Conservation (phyloP, 2,329 filamentous ascomycete species). For the Cadophora malorum region DNA sequence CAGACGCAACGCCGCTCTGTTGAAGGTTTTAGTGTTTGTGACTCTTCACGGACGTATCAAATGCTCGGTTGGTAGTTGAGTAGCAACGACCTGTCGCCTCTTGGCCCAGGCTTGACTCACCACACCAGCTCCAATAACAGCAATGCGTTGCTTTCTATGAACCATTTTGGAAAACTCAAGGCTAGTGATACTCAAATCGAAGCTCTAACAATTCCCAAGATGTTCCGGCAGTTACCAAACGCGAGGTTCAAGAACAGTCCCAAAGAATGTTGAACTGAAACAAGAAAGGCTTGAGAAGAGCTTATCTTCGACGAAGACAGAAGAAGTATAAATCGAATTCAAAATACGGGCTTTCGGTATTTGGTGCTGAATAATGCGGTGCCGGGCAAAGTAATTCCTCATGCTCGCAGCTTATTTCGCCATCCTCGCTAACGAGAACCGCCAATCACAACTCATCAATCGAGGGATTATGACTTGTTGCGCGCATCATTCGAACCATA, state of each 20-base stretch:
- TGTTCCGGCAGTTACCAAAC: background rate
- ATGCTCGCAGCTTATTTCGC: constrained; percentile 26
- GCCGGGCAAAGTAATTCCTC: constrained; percentile 12
- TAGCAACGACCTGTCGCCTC: background rate
- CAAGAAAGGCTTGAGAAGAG: background rate
- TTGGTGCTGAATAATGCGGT: constrained; percentile 18
- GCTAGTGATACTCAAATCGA: background rate
- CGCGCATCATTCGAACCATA: background rate
- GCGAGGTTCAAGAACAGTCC: background rate
- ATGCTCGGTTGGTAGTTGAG: background rate
- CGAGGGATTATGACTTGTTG: background rate
- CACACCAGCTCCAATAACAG: constrained; percentile 59
- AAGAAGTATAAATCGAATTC: background rate
- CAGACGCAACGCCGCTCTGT: constrained; percentile 51
- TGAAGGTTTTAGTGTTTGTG: background rate
- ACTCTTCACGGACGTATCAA: background rate
- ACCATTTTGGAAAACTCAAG: background rate
- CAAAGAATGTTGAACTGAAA: background rate
- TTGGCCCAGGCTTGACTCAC: background rate
- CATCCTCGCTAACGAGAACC: constrained; percentile 14
- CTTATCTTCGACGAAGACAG: background rate
- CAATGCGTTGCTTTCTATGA: constrained; percentile 44
- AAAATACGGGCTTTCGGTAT: background rate
- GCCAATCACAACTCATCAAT: background rate
- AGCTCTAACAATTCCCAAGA: background rate